phyloP scores from a whole-genome alignment of 2,329 filamentous ascomycete species.

The Neopestalotiopsis sp. region DNA sequence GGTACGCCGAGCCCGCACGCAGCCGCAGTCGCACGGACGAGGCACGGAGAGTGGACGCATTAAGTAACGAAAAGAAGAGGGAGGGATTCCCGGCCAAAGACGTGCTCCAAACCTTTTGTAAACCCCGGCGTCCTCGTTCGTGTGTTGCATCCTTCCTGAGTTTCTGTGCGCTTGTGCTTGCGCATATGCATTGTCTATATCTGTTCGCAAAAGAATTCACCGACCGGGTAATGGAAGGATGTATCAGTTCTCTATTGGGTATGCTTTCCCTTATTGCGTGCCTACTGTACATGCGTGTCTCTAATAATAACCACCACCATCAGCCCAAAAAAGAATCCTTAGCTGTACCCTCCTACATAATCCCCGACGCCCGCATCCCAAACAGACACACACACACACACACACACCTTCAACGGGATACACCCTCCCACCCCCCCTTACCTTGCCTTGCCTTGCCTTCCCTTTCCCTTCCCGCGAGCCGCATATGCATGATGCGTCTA shows the following conservation, averaged over 20 bases:
- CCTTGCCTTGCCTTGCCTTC: neutral
- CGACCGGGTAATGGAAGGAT: neutral
- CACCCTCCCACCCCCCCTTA: neutral
- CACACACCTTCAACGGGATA: neutral
- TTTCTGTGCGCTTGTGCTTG: neutral
- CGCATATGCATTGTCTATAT: neutral
- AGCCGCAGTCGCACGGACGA: neutral
- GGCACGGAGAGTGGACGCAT: neutral
- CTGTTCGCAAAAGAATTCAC: neutral
- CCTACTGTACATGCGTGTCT: neutral
- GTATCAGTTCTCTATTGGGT: neutral
- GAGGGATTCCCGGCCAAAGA: neutral
- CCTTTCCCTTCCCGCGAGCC: neutral
- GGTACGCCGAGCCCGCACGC: neutral
- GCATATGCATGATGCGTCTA: slow-evolving; percentile 7
- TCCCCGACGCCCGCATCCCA: neutral
- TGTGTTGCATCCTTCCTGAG: neutral
- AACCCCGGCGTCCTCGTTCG: neutral
- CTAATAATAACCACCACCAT: neutral
- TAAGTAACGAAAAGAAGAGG: neutral
- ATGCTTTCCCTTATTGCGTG: neutral
- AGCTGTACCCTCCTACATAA: neutral
- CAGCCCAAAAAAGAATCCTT: neutral
- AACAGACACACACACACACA: neutral
- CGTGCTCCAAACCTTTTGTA: neutral